Percentiles rank a stretch among this genome's conserved stretches.
These are phyloP conservation scores for Arthrobotrys musiformis DNA, from an alignment of 2,329 filamentous ascomycete species.

Conservation along the genomic window DNA sequence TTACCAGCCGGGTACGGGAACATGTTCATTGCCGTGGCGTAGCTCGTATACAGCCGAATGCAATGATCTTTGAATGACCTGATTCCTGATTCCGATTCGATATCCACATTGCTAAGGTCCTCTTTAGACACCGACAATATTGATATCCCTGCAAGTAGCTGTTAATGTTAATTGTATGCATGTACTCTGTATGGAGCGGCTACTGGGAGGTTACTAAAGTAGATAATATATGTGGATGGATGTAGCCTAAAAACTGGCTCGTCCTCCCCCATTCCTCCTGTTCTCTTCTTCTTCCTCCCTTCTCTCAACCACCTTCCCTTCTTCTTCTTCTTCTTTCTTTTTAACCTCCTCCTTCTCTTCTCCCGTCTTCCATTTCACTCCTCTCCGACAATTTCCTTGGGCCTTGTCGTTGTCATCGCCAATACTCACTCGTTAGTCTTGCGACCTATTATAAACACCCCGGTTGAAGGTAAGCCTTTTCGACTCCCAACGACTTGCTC, in stretches of 20 bases:
- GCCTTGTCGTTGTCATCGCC: not conserved
- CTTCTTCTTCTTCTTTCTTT: not conserved
- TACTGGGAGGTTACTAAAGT: too few species aligned
- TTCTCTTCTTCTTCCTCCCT: not conserved
- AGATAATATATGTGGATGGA: not conserved
- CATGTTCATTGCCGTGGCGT: not conserved
- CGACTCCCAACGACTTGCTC: not conserved
- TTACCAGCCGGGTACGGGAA: not conserved
- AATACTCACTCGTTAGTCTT: slow-evolving; percentile 6
- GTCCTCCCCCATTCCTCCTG: slow-evolving; percentile 3
- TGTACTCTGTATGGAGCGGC: too few species aligned
- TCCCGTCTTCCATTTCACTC: not conserved
- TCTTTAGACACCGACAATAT: not conserved
- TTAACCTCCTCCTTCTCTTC: slow-evolving; percentile 14
- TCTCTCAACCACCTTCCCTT: not conserved
- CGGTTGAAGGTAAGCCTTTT: slow-evolving; percentile 2
- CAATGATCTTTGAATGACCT: slow-evolving; percentile 11
- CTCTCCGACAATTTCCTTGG: slow-evolving; percentile 11
- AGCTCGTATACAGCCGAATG: not conserved
- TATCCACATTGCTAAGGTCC: not conserved
- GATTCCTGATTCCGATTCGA: not conserved
- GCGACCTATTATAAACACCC: not conserved
- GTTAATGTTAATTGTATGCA: too few species aligned
- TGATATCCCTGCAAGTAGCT: too few species aligned
- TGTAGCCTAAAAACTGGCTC: slow-evolving; percentile 25